phyloP scores from a whole-genome alignment of 352 stramenopile species.

The Phytophthora idaei region DNA sequence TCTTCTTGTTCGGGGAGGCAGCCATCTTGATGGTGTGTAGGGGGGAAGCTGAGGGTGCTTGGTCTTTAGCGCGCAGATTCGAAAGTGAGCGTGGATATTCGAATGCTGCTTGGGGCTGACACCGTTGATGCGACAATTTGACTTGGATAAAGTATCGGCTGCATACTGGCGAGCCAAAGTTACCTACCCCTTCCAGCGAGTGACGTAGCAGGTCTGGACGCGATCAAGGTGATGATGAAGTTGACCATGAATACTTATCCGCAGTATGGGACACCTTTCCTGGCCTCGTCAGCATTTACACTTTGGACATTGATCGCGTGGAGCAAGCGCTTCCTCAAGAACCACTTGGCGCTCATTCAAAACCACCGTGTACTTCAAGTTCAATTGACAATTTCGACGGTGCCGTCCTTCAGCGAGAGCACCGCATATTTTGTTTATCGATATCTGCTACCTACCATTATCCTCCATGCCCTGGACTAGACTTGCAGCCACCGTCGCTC shows the following conservation, averaged over 20 bases:
- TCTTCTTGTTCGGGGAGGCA: conserved; percentile 76
- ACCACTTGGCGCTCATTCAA: background rate
- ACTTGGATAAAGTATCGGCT: conserved; percentile 21
- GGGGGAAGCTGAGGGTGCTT: conserved; percentile 30
- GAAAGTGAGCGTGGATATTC: conserved; percentile 54
- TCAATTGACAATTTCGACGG: conserved; percentile 20
- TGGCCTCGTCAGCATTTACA: conserved; percentile 1
- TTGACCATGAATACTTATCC: conserved; percentile 33
- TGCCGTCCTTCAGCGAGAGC: conserved; percentile 9
- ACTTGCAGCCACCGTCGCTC: background rate
- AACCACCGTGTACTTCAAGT: conserved; percentile 15
- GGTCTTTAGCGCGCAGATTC: conserved; percentile 60
- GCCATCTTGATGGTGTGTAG: conserved; percentile 38
- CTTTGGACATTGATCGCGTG: background rate
- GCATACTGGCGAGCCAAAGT: conserved; percentile 9
- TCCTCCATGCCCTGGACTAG: background rate
- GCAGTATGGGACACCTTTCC: conserved; percentile 23
- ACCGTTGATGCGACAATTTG: conserved; percentile 23
- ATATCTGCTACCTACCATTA: conserved; percentile 23
- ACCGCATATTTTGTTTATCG: conserved; percentile 22
- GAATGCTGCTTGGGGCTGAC: conserved; percentile 2
- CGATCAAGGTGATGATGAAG: conserved; percentile 25
- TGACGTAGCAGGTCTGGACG: conserved; percentile 18
- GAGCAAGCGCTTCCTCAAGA: background rate
- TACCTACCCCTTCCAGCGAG: conserved; percentile 8